phyloP scores from a whole-genome alignment of 2,329 filamentous ascomycete species.

The Aspergillus puulaauensis region DNA sequence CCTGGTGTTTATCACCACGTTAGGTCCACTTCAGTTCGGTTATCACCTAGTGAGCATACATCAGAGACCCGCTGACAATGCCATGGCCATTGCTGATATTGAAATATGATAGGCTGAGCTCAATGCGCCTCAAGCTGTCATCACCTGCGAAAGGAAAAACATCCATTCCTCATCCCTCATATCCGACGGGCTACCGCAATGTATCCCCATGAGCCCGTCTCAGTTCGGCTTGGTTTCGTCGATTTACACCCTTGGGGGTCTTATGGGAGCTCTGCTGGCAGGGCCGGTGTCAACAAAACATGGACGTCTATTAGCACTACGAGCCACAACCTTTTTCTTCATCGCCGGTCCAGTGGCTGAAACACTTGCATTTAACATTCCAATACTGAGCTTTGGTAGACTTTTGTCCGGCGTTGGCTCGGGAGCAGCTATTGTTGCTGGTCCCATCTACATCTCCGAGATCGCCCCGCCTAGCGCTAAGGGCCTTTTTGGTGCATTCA shows the following conservation, averaged over 20 bases:
- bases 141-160: slow-evolving; percentile 73
- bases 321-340: slow-evolving; percentile 74
- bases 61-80: not conserved
- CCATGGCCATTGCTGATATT: slow-evolving; percentile 10
- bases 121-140: slow-evolving; percentile 90
- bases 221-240: slow-evolving; percentile 86
- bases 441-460: slow-evolving; percentile 92
- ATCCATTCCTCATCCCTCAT: slow-evolving; percentile 33
- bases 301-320: slow-evolving; percentile 75
- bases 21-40: slow-evolving; percentile 91
- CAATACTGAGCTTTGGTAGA: slow-evolving; percentile 69
- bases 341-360: slow-evolving; percentile 73
- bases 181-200: slow-evolving; percentile 56
- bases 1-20: slow-evolving; percentile 71
- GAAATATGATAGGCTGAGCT: slow-evolving; percentile 70
- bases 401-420: slow-evolving; percentile 80
- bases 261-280: slow-evolving; percentile 76
- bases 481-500: slow-evolving; percentile 77
- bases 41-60: slow-evolving; percentile 72
- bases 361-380: slow-evolving; percentile 67
- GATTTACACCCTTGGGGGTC: slow-evolving; percentile 85
- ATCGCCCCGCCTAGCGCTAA: slow-evolving; percentile 72
- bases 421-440: slow-evolving; percentile 86
- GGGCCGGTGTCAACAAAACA: slow-evolving; percentile 76
- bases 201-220: slow-evolving; percentile 81